Conservation (phyloP, 257 asterid species). For the Solanum pennellii region DNA sequence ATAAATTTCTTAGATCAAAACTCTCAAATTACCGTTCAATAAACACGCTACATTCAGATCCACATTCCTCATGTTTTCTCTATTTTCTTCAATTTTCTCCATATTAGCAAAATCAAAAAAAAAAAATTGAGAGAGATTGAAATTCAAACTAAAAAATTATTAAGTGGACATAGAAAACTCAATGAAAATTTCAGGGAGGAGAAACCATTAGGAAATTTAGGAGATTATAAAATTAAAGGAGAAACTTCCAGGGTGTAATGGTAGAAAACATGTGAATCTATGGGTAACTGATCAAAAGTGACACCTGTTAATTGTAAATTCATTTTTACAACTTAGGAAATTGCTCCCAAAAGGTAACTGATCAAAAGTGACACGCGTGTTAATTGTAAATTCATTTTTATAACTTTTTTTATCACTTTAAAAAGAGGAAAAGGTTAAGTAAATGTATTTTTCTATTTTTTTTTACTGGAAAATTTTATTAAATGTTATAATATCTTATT, state of each 20-base stretch:
- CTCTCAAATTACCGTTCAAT: no score
- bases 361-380: neutral
- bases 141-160: no score
- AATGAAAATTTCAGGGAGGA: neutral
- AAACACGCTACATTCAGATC: no score
- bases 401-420: neutral
- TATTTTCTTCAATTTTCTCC: no score
- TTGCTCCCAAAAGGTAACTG: neutral
- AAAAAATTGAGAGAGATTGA: no score
- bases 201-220: neutral
- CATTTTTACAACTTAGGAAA: neutral
- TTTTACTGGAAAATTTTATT: neutral
- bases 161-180: neutral
- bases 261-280: neutral
- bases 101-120: no score
- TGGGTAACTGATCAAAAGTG: no score
- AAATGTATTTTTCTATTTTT: neutral
- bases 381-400: neutral
- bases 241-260: neutral
- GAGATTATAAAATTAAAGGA: neutral
- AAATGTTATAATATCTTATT: neutral
- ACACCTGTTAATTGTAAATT: no score
- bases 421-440: neutral
- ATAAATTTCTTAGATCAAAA: no score
- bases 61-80: no score